A percentile compares a stretch with the other conserved stretches of the same genome.
These are phyloP conservation scores for Phialophora macrospora DNA, from an alignment of 2,329 filamentous ascomycete species.

Conservation along the genomic window DNA sequence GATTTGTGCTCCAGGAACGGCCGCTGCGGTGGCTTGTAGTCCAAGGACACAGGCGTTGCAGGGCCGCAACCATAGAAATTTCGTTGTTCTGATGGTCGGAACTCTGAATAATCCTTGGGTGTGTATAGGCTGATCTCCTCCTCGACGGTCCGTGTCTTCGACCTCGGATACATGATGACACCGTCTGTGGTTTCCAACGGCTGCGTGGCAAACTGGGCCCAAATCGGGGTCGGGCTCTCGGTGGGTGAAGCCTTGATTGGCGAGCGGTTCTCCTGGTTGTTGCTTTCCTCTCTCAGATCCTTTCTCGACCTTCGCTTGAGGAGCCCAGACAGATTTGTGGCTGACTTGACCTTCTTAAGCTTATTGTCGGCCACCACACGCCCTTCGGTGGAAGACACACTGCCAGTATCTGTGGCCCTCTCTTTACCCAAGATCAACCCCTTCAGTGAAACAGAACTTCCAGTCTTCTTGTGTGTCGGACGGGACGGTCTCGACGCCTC, in stretches of 20 bases:
- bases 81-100: slow-evolving; percentile 65
- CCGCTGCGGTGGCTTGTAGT: slow-evolving; percentile 52
- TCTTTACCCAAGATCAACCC: slow-evolving; percentile 44
- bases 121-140: slow-evolving; percentile 65
- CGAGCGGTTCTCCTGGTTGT: slow-evolving; percentile 75
- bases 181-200: slow-evolving; percentile 43
- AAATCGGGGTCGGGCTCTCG: slow-evolving; percentile 69
- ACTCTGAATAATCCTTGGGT: slow-evolving; percentile 54
- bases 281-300: slow-evolving; percentile 63
- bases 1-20: slow-evolving; percentile 40
- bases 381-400: slow-evolving; percentile 43
- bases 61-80: slow-evolving; percentile 63
- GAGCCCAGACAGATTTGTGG: slow-evolving; percentile 78
- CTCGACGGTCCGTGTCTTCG: slow-evolving; percentile 52
- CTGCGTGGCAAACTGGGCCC: slow-evolving; percentile 70
- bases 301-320: slow-evolving; percentile 76
- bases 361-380: slow-evolving; percentile 47
- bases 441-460: slow-evolving; percentile 39
- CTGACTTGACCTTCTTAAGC: slow-evolving; percentile 77
- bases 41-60: slow-evolving; percentile 45
- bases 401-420: slow-evolving; percentile 47
- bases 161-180: slow-evolving; percentile 52
- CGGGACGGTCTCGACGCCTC: slow-evolving; percentile 22
- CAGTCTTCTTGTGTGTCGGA: slow-evolving; percentile 39
- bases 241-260: slow-evolving; percentile 21